These are phyloP conservation scores for Globisporangium canariense DNA, from an alignment of 352 stramenopile genomes.

Conservation along the genomic window DNA sequence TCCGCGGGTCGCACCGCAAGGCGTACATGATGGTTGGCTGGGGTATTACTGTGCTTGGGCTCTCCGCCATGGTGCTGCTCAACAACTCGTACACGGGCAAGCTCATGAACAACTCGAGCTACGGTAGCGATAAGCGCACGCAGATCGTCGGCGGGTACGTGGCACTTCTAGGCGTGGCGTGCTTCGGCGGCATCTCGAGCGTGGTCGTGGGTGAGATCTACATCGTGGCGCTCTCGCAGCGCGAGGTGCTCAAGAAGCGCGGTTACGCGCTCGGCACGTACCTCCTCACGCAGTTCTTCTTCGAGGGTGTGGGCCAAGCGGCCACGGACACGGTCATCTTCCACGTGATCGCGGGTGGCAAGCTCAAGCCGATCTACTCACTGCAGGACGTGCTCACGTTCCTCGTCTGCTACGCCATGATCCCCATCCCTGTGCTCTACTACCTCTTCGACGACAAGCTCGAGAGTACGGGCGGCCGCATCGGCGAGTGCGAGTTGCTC, in stretches of 20 bases:
- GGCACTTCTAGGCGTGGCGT: conserved; percentile 30
- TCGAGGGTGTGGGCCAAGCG: conserved; percentile 34
- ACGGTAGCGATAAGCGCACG: conserved; percentile 18
- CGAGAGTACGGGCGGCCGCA: conserved; percentile 26
- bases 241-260: conserved; percentile 26
- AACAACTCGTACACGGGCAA: conserved; percentile 26
- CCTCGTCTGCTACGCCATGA: conserved; percentile 37
- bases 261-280: conserved; percentile 32
- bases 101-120: conserved; percentile 19
- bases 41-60: conserved; percentile 22
- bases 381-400: conserved; percentile 30
- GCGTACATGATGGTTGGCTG: conserved; percentile 25
- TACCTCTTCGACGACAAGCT: conserved; percentile 37
- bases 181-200: conserved; percentile 42
- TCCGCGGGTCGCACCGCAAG: conserved; percentile 17
- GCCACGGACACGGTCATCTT: conserved; percentile 31
- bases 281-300: conserved; percentile 30
- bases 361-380: conserved; percentile 22
- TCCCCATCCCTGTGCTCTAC: conserved; percentile 32
- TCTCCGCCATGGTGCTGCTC: conserved; percentile 34
- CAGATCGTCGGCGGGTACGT: conserved; percentile 33
- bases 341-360: conserved; percentile 16
- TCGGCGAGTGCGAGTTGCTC: conserved; percentile 23
- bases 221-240: conserved; percentile 38
- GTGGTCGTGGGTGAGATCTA: conserved; percentile 39